Base-by-base conservation (phyloP, 768 basidiomycete species). In the Plicaturopsis crispa region DNA sequence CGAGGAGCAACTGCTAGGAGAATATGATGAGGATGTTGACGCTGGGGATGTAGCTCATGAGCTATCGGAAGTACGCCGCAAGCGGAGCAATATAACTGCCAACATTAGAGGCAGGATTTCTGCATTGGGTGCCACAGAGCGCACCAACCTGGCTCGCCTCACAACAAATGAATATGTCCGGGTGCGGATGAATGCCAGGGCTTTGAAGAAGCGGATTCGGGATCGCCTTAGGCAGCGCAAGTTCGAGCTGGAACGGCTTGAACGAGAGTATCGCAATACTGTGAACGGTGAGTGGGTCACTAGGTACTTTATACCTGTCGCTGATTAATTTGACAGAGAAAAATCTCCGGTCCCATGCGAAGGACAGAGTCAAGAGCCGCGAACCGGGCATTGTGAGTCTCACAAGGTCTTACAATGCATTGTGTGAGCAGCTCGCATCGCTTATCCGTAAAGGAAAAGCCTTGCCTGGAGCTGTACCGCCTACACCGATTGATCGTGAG, bases 301-400 rank as follows among this genome's bases (percentile, higher is more conserved):
- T 14, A 8, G 8, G 14, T 8, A 28, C 14, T 8, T 28, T 45
- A 13, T 38, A 24, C 14, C 6, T 24, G 38, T 8, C 22, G 11
- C 19, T 39, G 12, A 8, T 28, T 8, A 28, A 8, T 8, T 28
- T 14, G 14, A 8, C 37, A 57, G 56, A 57, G 10, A 17, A 45
- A 4, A 59, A 59, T 26, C 39, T 63, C 16, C 40, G 49, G n/a
- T 38, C 37, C 2, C 59, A 64, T 40, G 54, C 55, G 4, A 40
- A 57, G 13, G 20, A 43, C 3, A 46, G 50, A 4, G 43, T 61
- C 6, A 50, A 55, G n/a, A 21, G 46, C 4, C 46, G 52, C 11
- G 55, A 62, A 17, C 57, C 56, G 4, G 46, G 47, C 5, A 59
- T 65, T 20, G 28, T 41, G 11, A 40, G 44, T 6, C 36, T 57